Base-by-base conservation (phyloP, 768 basidiomycete species). In the Naganishia friedmannii region DNA sequence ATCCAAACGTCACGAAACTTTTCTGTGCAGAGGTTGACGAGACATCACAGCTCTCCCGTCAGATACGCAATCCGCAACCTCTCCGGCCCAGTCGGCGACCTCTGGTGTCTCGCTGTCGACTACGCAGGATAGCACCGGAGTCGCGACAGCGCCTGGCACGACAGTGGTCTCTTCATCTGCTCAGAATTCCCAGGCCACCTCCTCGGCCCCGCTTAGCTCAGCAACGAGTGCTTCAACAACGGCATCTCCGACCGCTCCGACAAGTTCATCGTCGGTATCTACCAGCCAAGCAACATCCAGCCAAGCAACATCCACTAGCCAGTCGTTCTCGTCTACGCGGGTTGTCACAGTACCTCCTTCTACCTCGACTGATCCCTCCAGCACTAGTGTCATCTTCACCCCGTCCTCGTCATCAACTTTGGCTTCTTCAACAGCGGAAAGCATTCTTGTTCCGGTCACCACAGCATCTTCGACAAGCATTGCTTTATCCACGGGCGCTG, bases 401-500 rank as follows among this genome's bases (percentile, higher is more conserved):
- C 48, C 48, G 4, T 51, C 48, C n/a, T 51, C 48, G 48, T 51
- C 48, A 2, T 51, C 48, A 7, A 51, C 48, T 51, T 55, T 29
- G 19, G 19, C 1, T 4, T 31, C 54, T 55, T 55, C 54, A 29
- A 31, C 54, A 46, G 45, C 5, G 3, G 48, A 51, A 51, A 51
- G 48, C 29, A 55, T 9, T 31, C 13, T 55, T 55, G 54, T 55
- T 34, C 28, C 54, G 26, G 54, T 55, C 1, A 29, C 54, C 19
- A 29, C 54, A 55, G 31, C 54, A 32, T 45, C 60, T 12, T 63
- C 60, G 23, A 45, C 39, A 42, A 63, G 60, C 19, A 42, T 63
- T 26, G 60, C 60, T 5, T 13, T 34, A 7, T 45, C 39, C 1
- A 45, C 39, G 3, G 60, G 60, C 26, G 23, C 60, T n/a, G 39